These are phyloP conservation scores for Halenospora varia DNA, from an alignment of 495 filamentous ascomycete genomes.

Conservation along the genomic window DNA sequence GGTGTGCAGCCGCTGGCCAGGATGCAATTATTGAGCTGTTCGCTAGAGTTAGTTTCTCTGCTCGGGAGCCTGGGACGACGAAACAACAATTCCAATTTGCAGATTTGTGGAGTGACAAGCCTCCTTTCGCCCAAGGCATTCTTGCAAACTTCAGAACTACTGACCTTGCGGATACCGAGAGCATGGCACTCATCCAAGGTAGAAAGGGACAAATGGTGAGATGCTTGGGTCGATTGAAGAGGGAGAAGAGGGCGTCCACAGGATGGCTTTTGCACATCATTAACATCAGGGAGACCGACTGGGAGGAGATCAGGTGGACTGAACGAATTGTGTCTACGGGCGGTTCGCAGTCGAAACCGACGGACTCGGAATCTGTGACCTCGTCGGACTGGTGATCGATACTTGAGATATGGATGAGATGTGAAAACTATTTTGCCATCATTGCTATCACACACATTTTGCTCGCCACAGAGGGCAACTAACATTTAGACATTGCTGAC, in stretches of 20 bases:
- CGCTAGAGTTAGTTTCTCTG: conserved; percentile 50
- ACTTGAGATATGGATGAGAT: neutral
- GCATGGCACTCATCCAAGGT: conserved; percentile 33
- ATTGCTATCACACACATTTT: conserved; percentile 15
- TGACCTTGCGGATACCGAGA: conserved; percentile 44
- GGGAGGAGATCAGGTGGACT: conserved; percentile 46
- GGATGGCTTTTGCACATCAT: conserved; percentile 45
- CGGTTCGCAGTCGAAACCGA: conserved; percentile 1
- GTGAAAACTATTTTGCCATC: conserved; percentile 6
- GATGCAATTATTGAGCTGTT: conserved; percentile 54
- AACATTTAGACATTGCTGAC: conserved; percentile 19
- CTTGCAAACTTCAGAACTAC: conserved; percentile 45
- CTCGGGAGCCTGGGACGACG: conserved; percentile 35
- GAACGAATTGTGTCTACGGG: conserved; percentile 31
- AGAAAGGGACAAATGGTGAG: conserved; percentile 40
- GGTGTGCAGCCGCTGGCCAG: conserved; percentile 29
- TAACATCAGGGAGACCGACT: conserved; percentile 47
- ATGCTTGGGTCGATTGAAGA: conserved; percentile 48
- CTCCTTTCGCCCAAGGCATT: conserved; percentile 46
- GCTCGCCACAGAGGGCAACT: conserved; percentile 6
- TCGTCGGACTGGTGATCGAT: too few species aligned
- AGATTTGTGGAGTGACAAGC: conserved; percentile 54
- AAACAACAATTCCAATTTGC: conserved; percentile 55
- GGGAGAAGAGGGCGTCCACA: conserved; percentile 29
- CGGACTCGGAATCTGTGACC: conserved; percentile 6